phyloP scores from a whole-genome alignment of 345 rosid genomes.

The Cochlearia excelsa region DNA sequence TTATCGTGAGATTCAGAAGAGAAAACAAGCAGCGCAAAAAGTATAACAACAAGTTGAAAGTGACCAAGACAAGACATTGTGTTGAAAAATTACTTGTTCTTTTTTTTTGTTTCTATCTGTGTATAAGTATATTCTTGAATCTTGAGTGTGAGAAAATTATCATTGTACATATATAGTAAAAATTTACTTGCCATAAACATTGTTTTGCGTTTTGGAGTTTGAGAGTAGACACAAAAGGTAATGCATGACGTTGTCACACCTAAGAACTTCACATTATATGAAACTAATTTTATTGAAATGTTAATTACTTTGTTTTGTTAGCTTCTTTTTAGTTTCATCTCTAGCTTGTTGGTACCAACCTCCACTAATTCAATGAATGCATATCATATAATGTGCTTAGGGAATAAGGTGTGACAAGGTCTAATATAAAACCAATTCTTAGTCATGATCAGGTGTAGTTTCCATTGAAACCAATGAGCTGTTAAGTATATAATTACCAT shows the following conservation, averaged over 20 bases:
- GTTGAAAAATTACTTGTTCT: background rate
- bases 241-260: conserved; percentile 32
- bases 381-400: background rate
- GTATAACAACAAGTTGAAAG: conserved; percentile 22
- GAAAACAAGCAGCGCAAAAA: conserved; percentile 24
- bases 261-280: conserved; percentile 12
- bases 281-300: conserved; percentile 27
- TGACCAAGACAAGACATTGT: conserved; percentile 31
- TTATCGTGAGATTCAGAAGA: conserved; percentile 22
- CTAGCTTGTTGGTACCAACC: background rate
- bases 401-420: too few species aligned
- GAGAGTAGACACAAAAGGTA: conserved; percentile 29
- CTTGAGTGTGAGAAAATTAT: conserved; percentile 6
- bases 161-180: conserved; percentile 12
- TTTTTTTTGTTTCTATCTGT: background rate
- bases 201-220: conserved; percentile 11
- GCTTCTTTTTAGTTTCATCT: conserved; percentile 7
- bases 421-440: too few species aligned
- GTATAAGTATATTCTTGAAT: conserved; percentile 3
- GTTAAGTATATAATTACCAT: background rate
- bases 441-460: too few species aligned
- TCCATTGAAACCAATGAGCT: conserved; percentile 14
- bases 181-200: background rate
- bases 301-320: conserved; percentile 24
- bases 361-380: conserved; percentile 1